Evolutionary conservation across 1,284 basidiomycete species (phyloP).

Genomic region (Ustilago shanxiensis): DNA sequence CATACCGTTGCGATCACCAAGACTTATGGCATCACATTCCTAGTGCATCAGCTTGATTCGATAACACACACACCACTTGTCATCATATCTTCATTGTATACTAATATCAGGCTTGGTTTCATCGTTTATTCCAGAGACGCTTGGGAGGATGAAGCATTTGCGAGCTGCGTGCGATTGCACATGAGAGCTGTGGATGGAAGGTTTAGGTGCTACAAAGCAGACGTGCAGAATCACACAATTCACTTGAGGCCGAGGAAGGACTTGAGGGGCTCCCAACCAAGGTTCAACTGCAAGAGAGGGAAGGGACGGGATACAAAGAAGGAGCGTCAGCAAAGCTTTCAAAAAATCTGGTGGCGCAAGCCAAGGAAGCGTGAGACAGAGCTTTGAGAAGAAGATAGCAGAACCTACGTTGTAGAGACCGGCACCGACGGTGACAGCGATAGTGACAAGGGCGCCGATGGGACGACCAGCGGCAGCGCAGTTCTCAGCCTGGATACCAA

Average conservation of each 20-base stretch:
- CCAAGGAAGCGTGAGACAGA: not conserved
- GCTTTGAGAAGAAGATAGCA: not conserved
- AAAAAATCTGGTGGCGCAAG: not conserved
- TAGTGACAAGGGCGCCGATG: constrained; percentile 58
- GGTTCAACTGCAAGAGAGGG: constrained; percentile 52
- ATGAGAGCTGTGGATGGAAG: not conserved
- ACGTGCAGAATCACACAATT: not conserved
- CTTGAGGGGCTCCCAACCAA: constrained; percentile 69
- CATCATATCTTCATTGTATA: constrained; percentile 15
- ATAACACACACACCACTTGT: constrained; percentile 7
- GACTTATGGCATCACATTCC: not conserved
- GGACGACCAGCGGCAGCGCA: constrained; percentile 38
- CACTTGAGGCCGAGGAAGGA: constrained; percentile 68
- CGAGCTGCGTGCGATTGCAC: not conserved
- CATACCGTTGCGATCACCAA: not conserved
- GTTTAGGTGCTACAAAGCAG: not conserved
- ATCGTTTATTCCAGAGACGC: constrained; percentile 1
- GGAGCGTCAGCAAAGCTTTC: constrained; percentile 1
- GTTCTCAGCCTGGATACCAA: constrained; percentile 54
- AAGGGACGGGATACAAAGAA: not conserved
- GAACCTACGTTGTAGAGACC: constrained; percentile 68
- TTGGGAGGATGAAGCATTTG: constrained; percentile 4
- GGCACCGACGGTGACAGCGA: constrained; percentile 54
- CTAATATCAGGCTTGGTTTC: constrained; percentile 10
- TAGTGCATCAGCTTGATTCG: not conserved